Evolutionary conservation across 345 rosid species (phyloP), one percentile per base, ranked within the genome.

Genomic region (Eucalyptus decipiens): DNA sequence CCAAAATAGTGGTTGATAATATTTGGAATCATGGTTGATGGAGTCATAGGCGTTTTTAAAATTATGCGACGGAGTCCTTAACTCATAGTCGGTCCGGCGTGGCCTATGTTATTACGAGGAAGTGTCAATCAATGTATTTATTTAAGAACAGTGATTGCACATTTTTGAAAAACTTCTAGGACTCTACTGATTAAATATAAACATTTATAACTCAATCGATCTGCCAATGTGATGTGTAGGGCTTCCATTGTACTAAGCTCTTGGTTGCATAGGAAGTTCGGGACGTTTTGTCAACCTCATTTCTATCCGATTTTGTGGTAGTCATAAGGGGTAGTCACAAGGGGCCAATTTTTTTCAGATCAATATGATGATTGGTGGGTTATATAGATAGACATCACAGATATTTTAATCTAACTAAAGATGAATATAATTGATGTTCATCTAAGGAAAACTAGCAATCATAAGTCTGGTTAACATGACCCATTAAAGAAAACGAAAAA

Each of bases 311-410:
- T 65, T 15, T 8, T 32, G 76, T n/a, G 76, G 40, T 65, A 69
- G 42, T 60, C 32, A 60, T 28, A 30, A 2, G n/a, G n/a, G n/a
- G n/a, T n/a, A n/a, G n/a, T n/a, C n/a, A n/a, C n/a, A 60, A 26
- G 32, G n/a, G 67, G 4, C 67, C 67, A 11, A 26, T 10, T 26
- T 6, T 60, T 60, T 60, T 60, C 0, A 26, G 7, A 26, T 60
- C 17, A 28, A 60, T 12, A 60, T 6, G 30, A 0, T 60, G 67
- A 60, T 28, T 60, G 67, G 67, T 28, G 16, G n/a, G 67, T 60
- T 60, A 26, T 17, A 26, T 28, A 6, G 7, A 26, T 28, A 28
- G 67, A 26, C 0, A 60, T 0, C 0, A 0, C 62, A 56, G 6
- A 56, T 56, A 56, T 56, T 56, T 56, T 23, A 10, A 56, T 24